Conservation (phyloP, 164 flowering plant species). For the Taxillus chinensis region DNA sequence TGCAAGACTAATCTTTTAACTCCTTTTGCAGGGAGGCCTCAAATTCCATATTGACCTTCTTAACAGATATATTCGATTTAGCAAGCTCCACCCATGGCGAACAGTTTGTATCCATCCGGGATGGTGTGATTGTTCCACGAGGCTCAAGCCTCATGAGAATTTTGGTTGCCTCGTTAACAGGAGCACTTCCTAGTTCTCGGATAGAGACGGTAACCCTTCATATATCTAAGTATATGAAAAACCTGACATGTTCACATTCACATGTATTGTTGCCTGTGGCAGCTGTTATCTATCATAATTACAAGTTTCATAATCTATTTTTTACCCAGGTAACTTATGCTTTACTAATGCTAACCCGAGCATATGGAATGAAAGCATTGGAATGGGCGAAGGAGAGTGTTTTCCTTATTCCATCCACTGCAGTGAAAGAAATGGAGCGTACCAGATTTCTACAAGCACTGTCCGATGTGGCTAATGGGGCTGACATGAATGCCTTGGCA, state of each 20-base stretch:
- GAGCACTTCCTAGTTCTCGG: constrained; percentile 91
- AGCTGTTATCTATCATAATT: too few species aligned
- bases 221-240: too few species aligned
- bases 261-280: neutral
- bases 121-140: constrained; percentile 70
- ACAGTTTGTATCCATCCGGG: constrained; percentile 47
- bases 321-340: constrained; percentile 59
- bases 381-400: constrained; percentile 79
- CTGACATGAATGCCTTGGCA: constrained; percentile 31
- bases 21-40: constrained; percentile 80
- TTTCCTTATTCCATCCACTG: constrained; percentile 60
- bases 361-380: constrained; percentile 47
- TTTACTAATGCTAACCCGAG: constrained; percentile 54
- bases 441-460: constrained; percentile 67
- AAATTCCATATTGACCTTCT: constrained; percentile 82
- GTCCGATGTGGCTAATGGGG: constrained; percentile 65
- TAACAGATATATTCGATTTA: constrained; percentile 79
- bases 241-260: neutral
- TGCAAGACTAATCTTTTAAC: too few species aligned
- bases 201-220: constrained; percentile 51
- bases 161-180: constrained; percentile 78
- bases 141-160: constrained; percentile 72
- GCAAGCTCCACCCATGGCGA: constrained; percentile 48
- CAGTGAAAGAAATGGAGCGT: constrained; percentile 70
- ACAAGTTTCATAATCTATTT: neutral